Percentiles rank a stretch among this genome's conserved stretches.
Conservation (phyloP, 495 filamentous ascomycete species). For the Rostrohypoxylon terebratum region DNA sequence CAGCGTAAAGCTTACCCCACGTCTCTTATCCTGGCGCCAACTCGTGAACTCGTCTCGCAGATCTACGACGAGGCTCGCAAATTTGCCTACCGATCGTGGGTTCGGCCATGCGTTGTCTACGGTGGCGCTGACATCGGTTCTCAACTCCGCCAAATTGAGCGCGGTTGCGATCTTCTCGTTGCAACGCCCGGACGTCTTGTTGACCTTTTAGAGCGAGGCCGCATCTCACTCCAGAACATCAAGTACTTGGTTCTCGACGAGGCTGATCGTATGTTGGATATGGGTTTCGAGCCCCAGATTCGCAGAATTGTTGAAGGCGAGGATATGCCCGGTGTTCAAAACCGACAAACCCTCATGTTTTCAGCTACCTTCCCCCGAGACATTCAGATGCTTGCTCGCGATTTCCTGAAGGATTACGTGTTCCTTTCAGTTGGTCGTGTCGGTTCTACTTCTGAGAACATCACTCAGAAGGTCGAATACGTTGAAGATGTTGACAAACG, state of each 20-base stretch:
- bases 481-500: constrained; percentile 98
- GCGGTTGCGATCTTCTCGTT: constrained; percentile 96
- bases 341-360: constrained; percentile 99
- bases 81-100: constrained; percentile 98
- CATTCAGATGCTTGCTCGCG: constrained; percentile 97
- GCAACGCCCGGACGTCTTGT: constrained; percentile 97
- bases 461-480: constrained; percentile 98
- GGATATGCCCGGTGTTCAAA: constrained; percentile 89
- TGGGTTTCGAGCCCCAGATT: constrained; percentile 99
- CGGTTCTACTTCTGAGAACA: constrained; percentile 99
- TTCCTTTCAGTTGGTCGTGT: constrained; percentile 99
- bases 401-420: constrained; percentile 98
- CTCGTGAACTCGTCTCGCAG: constrained; percentile 97
- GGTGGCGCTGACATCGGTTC: constrained; percentile 98
- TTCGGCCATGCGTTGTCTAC: constrained; percentile 97
- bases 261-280: constrained; percentile 99
- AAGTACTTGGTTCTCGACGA: constrained; percentile 99
- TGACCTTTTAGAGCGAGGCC: constrained; percentile 97
- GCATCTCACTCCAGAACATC: constrained; percentile 95
- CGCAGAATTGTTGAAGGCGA: constrained; percentile 97
- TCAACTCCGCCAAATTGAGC: constrained; percentile 96
- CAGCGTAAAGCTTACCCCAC: constrained; percentile 97
- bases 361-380: constrained; percentile 98
- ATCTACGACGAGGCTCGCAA: constrained; percentile 98
- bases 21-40: constrained; percentile 93